Evolutionary conservation across 441 rosid species (phyloP).

Genomic region (Pelargonium fulgidum): DNA sequence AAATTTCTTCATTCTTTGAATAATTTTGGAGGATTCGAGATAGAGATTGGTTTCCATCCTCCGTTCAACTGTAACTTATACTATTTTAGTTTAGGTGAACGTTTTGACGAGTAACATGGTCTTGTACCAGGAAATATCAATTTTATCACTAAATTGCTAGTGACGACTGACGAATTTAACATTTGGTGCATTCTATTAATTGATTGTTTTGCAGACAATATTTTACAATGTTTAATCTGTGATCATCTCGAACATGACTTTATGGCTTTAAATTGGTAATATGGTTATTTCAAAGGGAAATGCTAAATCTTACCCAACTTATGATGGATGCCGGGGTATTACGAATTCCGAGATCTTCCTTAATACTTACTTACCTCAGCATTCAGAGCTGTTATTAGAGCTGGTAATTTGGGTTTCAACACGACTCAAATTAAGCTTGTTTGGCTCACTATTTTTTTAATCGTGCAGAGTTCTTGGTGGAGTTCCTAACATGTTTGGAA

Average conservation of each 20-base stretch:
- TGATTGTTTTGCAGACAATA: background rate
- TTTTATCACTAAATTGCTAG: background rate
- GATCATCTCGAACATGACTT: background rate
- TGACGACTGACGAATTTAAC: conserved; percentile 13
- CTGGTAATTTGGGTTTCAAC: no score
- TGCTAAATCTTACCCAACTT: background rate
- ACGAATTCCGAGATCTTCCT: no score
- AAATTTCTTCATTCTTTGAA: conserved; percentile 19
- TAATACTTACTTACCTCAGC: no score
- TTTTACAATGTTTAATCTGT: background rate
- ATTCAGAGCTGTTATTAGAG: no score
- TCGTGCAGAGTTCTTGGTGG: no score
- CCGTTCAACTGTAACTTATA: conserved; percentile 8
- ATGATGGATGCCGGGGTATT: background rate
- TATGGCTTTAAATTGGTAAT: background rate
- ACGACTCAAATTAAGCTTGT: no score
- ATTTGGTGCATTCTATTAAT: background rate
- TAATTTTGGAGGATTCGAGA: conserved; percentile 9
- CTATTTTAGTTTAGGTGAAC: conserved; percentile 11
- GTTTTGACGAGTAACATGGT: background rate
- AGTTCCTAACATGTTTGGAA: no score
- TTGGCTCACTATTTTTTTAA: no score
- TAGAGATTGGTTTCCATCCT: background rate
- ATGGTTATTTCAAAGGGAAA: background rate
- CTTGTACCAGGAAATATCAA: background rate